Percentiles rank a stretch among this genome's conserved stretches.
phyloP scores from a whole-genome alignment of 2,329 filamentous ascomycete species.

The Fonsecaea monophora region DNA sequence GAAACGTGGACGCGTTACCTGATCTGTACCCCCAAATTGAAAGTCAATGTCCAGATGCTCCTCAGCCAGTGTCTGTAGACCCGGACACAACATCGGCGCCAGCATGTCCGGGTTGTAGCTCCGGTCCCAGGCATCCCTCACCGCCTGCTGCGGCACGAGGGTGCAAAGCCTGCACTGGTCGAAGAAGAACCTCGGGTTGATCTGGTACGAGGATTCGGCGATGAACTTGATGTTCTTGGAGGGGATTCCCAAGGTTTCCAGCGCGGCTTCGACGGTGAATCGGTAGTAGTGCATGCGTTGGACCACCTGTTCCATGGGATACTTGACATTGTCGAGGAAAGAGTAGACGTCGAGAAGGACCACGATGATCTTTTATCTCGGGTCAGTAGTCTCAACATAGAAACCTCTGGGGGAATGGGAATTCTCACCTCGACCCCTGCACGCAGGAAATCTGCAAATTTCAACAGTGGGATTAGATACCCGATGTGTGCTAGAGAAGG shows the following conservation, averaged over 20 bases:
- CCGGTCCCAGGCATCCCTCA: background rate
- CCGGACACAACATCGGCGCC: background rate
- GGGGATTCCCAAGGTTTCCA: background rate
- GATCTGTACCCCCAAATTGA: background rate
- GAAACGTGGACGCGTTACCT: background rate
- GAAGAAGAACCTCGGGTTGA: slow-evolving; percentile 3
- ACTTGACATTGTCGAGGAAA: slow-evolving; percentile 6
- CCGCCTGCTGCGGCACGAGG: background rate
- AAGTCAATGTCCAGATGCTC: slow-evolving; percentile 1
- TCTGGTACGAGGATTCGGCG: background rate
- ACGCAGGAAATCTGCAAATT: background rate
- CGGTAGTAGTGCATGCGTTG: slow-evolving; percentile 6
- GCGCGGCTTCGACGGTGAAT: background rate
- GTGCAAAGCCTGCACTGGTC: slow-evolving; percentile 2
- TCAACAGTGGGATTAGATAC: background rate
- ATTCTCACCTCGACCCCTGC: background rate
- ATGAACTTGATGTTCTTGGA: slow-evolving; percentile 1
- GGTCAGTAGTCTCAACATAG: background rate
- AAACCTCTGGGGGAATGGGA: background rate
- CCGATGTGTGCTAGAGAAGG: background rate
- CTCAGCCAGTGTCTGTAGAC: background rate
- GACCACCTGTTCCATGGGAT: slow-evolving; percentile 1
- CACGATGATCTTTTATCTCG: background rate
- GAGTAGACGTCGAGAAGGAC: slow-evolving; percentile 2
- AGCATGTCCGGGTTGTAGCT: slow-evolving; percentile 6